Conservation (phyloP, 257 asterid species). For the Jacaranda mimosifolia region DNA sequence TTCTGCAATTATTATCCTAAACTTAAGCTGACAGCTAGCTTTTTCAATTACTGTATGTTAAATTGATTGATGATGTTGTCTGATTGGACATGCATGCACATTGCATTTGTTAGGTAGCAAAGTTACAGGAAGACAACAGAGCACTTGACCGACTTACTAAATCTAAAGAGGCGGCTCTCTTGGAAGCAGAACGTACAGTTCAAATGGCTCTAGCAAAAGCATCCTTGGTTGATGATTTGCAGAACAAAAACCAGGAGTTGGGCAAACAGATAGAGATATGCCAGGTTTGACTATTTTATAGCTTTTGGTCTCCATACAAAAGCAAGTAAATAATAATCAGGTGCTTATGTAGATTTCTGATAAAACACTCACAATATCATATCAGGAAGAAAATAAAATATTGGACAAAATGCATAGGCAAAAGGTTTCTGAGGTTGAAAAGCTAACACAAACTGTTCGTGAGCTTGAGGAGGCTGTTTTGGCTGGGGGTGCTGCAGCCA, state of each 20-base stretch:
- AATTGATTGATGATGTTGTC: constrained; percentile 16
- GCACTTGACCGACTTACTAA: constrained; percentile 91
- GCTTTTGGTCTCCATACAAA: constrained; percentile 27
- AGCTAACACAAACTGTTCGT: constrained; percentile 78
- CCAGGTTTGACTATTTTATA: constrained; percentile 65
- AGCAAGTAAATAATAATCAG: constrained; percentile 1
- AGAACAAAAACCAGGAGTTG: constrained; percentile 88
- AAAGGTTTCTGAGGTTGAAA: constrained; percentile 91
- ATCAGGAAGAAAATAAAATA: constrained; percentile 90
- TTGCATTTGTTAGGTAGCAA: constrained; percentile 65
- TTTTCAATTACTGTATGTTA: constrained; percentile 24
- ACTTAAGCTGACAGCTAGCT: neutral
- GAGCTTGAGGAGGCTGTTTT: constrained; percentile 96
- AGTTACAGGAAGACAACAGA: constrained; percentile 90
- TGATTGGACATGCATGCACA: constrained; percentile 21
- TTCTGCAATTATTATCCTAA: constrained; percentile 32
- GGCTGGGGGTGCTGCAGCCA: constrained; percentile 96
- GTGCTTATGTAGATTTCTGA: constrained; percentile 38
- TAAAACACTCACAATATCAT: constrained; percentile 26
- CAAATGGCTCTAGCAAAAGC: constrained; percentile 93
- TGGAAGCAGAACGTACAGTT: constrained; percentile 86
- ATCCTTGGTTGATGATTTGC: constrained; percentile 87
- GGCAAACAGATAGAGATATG: constrained; percentile 89
- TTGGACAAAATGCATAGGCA: constrained; percentile 90
- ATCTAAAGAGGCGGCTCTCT: constrained; percentile 93